Conservation (phyloP, 2,329 filamentous ascomycete species). For the Ilyonectria destructans region DNA sequence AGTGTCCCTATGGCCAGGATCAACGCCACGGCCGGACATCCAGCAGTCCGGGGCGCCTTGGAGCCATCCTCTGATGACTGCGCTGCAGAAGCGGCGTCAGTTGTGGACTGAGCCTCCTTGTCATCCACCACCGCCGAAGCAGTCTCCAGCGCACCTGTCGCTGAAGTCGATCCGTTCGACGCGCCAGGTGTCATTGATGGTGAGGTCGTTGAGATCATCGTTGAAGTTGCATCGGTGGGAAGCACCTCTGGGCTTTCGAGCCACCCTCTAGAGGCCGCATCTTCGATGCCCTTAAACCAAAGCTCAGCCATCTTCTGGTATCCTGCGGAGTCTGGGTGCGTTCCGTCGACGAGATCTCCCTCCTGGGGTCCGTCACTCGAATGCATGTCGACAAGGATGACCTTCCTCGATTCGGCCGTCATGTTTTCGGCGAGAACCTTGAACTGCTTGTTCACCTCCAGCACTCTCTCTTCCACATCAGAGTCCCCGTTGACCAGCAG, state of each 20-base stretch:
- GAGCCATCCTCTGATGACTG: slow-evolving; percentile 14
- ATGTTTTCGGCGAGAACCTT: slow-evolving; percentile 48
- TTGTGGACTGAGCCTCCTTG: slow-evolving; percentile 7
- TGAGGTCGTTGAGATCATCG: not conserved
- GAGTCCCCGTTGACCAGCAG: slow-evolving; percentile 53
- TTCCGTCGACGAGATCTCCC: slow-evolving; percentile 57
- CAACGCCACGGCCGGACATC: slow-evolving; percentile 21
- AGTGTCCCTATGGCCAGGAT: slow-evolving; percentile 23
- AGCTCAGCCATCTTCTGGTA: slow-evolving; percentile 60
- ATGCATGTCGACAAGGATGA: slow-evolving; percentile 62
- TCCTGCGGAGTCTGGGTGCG: slow-evolving; percentile 58
- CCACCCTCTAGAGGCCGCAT: slow-evolving; percentile 27
- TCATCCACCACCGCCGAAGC: not conserved
- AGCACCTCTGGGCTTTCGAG: slow-evolving; percentile 23
- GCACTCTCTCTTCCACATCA: slow-evolving; percentile 49
- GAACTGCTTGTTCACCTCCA: slow-evolving; percentile 55
- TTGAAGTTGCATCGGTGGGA: not conserved
- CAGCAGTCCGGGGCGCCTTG: slow-evolving; percentile 12
- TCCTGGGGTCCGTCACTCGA: slow-evolving; percentile 48
- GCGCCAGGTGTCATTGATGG: slow-evolving; percentile 9
- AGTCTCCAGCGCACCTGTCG: not conserved
- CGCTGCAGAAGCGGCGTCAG: slow-evolving; percentile 14
- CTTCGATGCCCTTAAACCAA: slow-evolving; percentile 27
- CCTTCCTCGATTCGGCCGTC: slow-evolving; percentile 47
- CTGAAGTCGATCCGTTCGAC: not conserved